Evolutionary conservation across 768 basidiomycete genomes (phyloP).

Genomic region (Amanita polypyramis): DNA sequence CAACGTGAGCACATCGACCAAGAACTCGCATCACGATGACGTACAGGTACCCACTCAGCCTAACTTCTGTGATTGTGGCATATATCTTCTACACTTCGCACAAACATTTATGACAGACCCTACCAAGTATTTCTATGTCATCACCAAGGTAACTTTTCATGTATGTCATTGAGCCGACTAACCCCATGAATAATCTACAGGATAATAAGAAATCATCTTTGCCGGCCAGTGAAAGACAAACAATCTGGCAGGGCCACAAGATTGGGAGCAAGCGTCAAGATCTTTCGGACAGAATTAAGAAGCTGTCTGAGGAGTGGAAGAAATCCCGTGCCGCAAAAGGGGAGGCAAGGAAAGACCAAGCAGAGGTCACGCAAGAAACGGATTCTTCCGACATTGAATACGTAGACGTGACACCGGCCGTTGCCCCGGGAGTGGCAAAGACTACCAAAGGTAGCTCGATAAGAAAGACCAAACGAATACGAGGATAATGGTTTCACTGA

Average conservation of each 20-base stretch:
- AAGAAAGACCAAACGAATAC: slow-evolving; percentile 19
- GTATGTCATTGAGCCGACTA: neutral
- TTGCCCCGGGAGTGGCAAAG: slow-evolving; percentile 7
- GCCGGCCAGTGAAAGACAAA: slow-evolving; percentile 26
- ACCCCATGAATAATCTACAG: slow-evolving; percentile 6
- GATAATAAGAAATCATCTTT: slow-evolving; percentile 18
- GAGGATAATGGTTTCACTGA: slow-evolving; percentile 17
- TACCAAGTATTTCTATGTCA: slow-evolving; percentile 33
- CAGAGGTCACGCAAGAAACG: slow-evolving; percentile 21
- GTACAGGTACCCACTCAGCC: slow-evolving; percentile 76
- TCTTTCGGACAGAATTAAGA: slow-evolving; percentile 28
- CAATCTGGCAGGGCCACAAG: slow-evolving; percentile 42
- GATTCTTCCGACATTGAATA: slow-evolving; percentile 33
- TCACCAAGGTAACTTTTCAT: slow-evolving; percentile 24
- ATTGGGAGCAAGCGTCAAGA: slow-evolving; percentile 36
- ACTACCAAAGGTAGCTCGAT: slow-evolving; percentile 9
- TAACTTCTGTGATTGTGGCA: slow-evolving; percentile 88
- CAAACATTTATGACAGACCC: slow-evolving; percentile 66
- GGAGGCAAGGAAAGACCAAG: slow-evolving; percentile 24
- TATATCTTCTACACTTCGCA: slow-evolving; percentile 85
- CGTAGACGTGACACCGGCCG: slow-evolving; percentile 21
- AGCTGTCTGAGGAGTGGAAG: slow-evolving; percentile 47
- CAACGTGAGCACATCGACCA: neutral
- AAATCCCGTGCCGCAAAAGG: slow-evolving; percentile 29
- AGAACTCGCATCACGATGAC: neutral